Evolutionary conservation across 2,329 filamentous ascomycete genomes (phyloP).

Genomic region (Penicillium sp.): DNA sequence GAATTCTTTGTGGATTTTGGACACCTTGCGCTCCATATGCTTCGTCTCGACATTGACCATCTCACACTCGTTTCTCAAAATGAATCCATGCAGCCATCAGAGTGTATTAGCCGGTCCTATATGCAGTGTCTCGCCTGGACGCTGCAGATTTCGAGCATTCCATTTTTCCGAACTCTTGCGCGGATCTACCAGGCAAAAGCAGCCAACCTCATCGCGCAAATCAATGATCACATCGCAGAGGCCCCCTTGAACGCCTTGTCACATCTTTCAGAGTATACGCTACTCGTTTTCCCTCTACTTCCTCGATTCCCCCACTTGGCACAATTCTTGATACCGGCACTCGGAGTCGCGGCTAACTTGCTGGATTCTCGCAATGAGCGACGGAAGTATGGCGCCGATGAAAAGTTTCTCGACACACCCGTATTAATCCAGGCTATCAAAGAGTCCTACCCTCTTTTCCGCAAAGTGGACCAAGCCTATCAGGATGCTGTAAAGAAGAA

Average conservation of each 20-base stretch:
- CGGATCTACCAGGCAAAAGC: slow-evolving; percentile 26
- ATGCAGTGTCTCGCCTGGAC: slow-evolving; percentile 33
- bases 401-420: slow-evolving; percentile 19
- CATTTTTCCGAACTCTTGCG: slow-evolving; percentile 35
- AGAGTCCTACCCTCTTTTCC: slow-evolving; percentile 26
- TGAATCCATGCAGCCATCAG: slow-evolving; percentile 23
- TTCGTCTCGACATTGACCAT: slow-evolving; percentile 36
- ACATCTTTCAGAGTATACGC: slow-evolving; percentile 27
- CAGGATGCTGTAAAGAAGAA: slow-evolving; percentile 41
- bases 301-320: slow-evolving; percentile 27
- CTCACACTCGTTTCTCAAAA: slow-evolving; percentile 28
- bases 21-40: slow-evolving; percentile 38
- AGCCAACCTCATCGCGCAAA: slow-evolving; percentile 24
- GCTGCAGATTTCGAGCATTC: slow-evolving; percentile 30
- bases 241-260: slow-evolving; percentile 24
- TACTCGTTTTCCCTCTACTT: slow-evolving; percentile 25
- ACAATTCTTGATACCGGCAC: slow-evolving; percentile 18
- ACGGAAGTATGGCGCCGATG: slow-evolving; percentile 20
- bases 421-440: slow-evolving; percentile 19
- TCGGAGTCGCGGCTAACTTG: slow-evolving; percentile 25
- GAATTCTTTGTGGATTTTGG: slow-evolving; percentile 40
- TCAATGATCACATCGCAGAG: slow-evolving; percentile 26
- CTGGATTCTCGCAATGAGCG: slow-evolving; percentile 29
- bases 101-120: slow-evolving; percentile 32
- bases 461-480: slow-evolving; percentile 32